Percentiles rank a stretch among this genome's conserved stretches.
phyloP scores from a whole-genome alignment of 176 grass and related monocot species.

The Phoenix dactylifera region DNA sequence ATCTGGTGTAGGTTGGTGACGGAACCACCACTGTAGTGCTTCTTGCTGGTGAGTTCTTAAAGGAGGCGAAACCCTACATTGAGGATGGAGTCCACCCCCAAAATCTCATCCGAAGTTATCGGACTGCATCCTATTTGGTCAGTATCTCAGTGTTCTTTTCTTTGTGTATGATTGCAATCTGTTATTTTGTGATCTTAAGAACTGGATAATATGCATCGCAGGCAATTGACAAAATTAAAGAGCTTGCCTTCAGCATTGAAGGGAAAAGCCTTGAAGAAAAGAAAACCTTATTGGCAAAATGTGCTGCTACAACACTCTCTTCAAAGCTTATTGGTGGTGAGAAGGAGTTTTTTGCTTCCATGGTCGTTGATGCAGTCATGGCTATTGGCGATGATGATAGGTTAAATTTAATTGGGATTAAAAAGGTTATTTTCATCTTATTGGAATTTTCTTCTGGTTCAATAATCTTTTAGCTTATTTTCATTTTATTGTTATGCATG shows the following conservation, averaged over 20 bases:
- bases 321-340: slow-evolving; percentile 90
- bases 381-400: slow-evolving; percentile 85
- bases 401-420: slow-evolving; percentile 85
- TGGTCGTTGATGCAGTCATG: slow-evolving; percentile 93
- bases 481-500: too few relatives aligned
- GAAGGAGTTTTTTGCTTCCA: slow-evolving; percentile 86
- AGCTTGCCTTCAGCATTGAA: slow-evolving; percentile 91
- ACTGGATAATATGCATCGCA: slow-evolving; percentile 19
- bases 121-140: slow-evolving; percentile 54
- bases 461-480: too few relatives aligned
- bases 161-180: not conserved
- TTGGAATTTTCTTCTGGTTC: too few relatives aligned
- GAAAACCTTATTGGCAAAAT: slow-evolving; percentile 75
- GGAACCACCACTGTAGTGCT: slow-evolving; percentile 98
- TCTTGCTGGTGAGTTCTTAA: slow-evolving; percentile 85
- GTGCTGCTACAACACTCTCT: slow-evolving; percentile 86
- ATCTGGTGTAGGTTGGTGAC: slow-evolving; percentile 68
- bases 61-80: slow-evolving; percentile 92
- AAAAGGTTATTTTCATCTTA: slow-evolving; percentile 44
- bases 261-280: slow-evolving; percentile 91
- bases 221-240: slow-evolving; percentile 81
- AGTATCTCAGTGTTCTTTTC: slow-evolving; percentile 4
- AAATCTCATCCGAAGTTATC: slow-evolving; percentile 81
- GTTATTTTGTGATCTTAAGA: not conserved
- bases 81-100: slow-evolving; percentile 95